Evolutionary conservation across 1,284 basidiomycete species (phyloP), one percentile per base, ranked within the genome.

Genomic region (Cryptococcus maquisensis): DNA sequence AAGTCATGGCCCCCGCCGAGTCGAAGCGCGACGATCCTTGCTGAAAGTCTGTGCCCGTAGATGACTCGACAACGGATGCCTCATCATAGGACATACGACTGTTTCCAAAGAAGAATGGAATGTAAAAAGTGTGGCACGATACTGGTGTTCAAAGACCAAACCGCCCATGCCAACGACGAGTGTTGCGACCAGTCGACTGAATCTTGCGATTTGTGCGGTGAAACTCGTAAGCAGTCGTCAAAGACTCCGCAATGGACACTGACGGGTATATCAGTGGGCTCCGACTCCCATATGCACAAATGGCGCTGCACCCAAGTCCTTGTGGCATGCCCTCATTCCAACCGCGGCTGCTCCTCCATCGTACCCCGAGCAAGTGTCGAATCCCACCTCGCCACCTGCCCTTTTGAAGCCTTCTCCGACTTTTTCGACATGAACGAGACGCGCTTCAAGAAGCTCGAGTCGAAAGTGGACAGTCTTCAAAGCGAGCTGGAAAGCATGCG

Each of bases 341-440:
- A 67, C 1, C 72, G 82, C 57, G 86, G 86, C 15, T 86, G 85
- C 68, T 57, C 78, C 4, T 83, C 82, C 78, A 74, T 70, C 18
- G 82, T 84, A 16, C 62, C 78, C 4, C 79, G 83, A 28, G 66
- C 62, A 23, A 59, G 67, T 1, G 67, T 83, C 5, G 48, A 69
- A n/a, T 56, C 72, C 12, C 86, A 87, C 63, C 61, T 80, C 15
- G 44, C 62, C 1, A 62, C 73, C 0, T 87, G 86, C 63, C 70
- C 83, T 2, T 87, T 86, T 67, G 83, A 86, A 66, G 76, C 79
- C 1, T 77, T 87, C 56, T 81, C 82, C 57, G 80, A 79, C 15
- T 86, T 84, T 72, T 81, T 87, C 57, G 62, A 76, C 0, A 57
- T 81, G 37, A 78, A 83, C 62, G 78, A 78, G 49, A 62, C 73